A percentile compares a stretch with the other conserved stretches of the same genome.
Evolutionary conservation across 306 rosid genomes (phyloP).

Genomic region (Alnus glutinosa): DNA sequence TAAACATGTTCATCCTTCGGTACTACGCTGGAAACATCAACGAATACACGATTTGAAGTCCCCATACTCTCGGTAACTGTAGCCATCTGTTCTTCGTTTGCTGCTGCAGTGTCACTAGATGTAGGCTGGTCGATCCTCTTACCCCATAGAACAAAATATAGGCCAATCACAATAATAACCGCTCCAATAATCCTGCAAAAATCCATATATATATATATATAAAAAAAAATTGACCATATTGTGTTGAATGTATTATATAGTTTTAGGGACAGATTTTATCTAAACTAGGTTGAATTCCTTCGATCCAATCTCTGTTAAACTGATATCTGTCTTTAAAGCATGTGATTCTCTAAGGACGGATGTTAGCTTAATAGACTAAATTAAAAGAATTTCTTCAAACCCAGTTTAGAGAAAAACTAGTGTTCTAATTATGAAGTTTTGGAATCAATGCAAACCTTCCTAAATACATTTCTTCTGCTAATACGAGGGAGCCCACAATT

Average conservation of each 20-base stretch:
- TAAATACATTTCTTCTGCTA: constrained; percentile 40
- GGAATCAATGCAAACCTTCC: constrained; percentile 39
- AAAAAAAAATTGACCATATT: too few species aligned
- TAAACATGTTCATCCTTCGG: not conserved
- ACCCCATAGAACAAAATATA: constrained; percentile 43
- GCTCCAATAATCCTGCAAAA: constrained; percentile 38
- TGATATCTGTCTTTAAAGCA: too few species aligned
- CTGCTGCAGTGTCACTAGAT: constrained; percentile 1
- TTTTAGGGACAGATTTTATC: too few species aligned
- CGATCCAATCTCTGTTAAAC: too few species aligned
- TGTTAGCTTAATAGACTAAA: too few species aligned
- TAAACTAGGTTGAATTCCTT: too few species aligned
- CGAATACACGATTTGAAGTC: not conserved
- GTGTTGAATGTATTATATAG: too few species aligned
- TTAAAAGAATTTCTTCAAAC: too few species aligned
- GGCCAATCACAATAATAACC: constrained; percentile 29
- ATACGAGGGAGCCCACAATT: constrained; percentile 36
- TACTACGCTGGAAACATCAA: not conserved
- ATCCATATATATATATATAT: too few species aligned
- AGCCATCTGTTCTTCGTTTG: constrained; percentile 6
- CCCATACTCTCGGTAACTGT: not conserved
- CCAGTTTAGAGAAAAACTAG: too few species aligned
- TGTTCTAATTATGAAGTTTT: not conserved
- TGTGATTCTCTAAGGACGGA: too few species aligned
- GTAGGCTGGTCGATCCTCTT: constrained; percentile 28